These are phyloP conservation scores for Suhomyces kunorum DNA, from an alignment of 1,139 yeast genomes.

Conservation along the genomic window DNA sequence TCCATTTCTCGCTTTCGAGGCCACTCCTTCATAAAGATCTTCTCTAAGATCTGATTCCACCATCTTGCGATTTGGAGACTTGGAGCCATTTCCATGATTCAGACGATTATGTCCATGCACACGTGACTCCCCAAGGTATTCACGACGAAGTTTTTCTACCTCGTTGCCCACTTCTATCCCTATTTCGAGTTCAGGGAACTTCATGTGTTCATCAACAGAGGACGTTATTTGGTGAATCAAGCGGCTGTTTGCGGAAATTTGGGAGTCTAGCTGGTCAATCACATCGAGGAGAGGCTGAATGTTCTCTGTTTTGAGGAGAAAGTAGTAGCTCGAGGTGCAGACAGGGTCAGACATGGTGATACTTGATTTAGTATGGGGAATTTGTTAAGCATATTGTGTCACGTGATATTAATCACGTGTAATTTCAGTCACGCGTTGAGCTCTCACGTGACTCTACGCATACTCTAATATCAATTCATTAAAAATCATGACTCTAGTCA, in stretches of 20 bases:
- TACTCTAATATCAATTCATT: constrained; percentile 4
- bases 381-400: not conserved
- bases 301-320: constrained; percentile 41
- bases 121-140: not conserved
- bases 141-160: not conserved
- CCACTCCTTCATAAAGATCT: not conserved
- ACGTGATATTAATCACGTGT: too few species aligned
- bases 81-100: not conserved
- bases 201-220: constrained; percentile 27
- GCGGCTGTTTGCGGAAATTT: constrained; percentile 28
- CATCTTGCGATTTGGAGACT: not conserved
- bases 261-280: constrained; percentile 24
- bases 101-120: too few species aligned
- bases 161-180: constrained; percentile 6
- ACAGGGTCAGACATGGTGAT: constrained; percentile 5
- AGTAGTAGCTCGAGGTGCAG: constrained; percentile 15
- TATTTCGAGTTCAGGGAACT: constrained; percentile 22
- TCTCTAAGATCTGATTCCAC: not conserved
- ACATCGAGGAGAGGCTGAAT: constrained; percentile 32
- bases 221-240: constrained; percentile 26
- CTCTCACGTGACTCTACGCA: not conserved
- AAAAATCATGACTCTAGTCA: constrained; percentile 4
- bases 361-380: not conserved
- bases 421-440: too few species aligned
- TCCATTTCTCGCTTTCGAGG: not conserved